Conservation (phyloP, 306 rosid species). For the Rosa lucieae region DNA sequence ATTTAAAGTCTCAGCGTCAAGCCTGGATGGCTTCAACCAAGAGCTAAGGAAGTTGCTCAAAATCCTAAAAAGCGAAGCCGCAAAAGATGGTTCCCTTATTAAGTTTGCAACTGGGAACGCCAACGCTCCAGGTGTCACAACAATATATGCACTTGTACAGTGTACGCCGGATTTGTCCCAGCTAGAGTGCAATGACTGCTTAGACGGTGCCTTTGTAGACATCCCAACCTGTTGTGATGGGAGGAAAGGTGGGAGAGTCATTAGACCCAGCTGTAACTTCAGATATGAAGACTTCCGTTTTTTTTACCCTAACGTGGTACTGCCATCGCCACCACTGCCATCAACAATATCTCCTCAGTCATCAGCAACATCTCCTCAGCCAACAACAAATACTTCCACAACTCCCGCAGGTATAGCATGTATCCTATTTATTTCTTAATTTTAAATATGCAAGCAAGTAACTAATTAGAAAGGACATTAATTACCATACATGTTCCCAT, state of each 20-base stretch:
- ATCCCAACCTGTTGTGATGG: neutral
- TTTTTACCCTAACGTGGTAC: too few relatives aligned
- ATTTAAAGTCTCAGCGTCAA: too few relatives aligned
- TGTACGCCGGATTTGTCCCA: conserved; percentile 24
- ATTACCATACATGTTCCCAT: too few relatives aligned
- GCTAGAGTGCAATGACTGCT: conserved; percentile 5
- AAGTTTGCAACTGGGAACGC: conserved; percentile 19
- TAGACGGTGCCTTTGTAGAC: neutral
- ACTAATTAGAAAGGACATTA: neutral
- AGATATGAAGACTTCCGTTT: neutral
- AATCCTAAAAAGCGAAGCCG: conserved; percentile 11
- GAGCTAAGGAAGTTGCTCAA: neutral
- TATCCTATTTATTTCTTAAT: too few relatives aligned
- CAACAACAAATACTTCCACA: too few relatives aligned
- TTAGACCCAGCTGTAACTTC: conserved; percentile 11
- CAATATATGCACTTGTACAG: conserved; percentile 11
- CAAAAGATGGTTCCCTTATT: neutral
- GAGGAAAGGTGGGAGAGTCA: conserved; percentile 11
- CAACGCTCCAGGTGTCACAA: neutral
- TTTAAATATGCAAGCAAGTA: too few relatives aligned
- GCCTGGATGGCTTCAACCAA: too few relatives aligned
- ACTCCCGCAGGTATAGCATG: too few relatives aligned
- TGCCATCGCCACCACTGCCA: too few relatives aligned
- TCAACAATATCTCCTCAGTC: neutral
- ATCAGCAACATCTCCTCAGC: neutral